Evolutionary conservation across 1,284 basidiomycete genomes (phyloP).

Genomic region (Exobasidium rhododendri): DNA sequence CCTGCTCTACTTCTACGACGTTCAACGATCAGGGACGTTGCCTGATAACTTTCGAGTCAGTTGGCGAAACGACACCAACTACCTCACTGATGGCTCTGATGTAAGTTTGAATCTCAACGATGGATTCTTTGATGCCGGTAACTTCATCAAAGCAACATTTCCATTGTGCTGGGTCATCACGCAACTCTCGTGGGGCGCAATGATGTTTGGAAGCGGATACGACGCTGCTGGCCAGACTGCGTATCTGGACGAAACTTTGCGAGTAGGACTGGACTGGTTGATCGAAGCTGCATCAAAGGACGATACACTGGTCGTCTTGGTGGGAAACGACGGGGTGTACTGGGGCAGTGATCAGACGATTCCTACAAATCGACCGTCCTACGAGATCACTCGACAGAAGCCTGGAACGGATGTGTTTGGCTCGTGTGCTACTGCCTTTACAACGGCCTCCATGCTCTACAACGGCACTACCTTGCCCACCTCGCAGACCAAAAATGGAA

Average conservation of each 20-base stretch:
- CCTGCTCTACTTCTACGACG: slow-evolving; percentile 83
- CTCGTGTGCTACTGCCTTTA: slow-evolving; percentile 75
- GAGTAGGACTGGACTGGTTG: slow-evolving; percentile 87
- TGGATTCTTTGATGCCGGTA: slow-evolving; percentile 82
- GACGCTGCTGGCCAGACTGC: slow-evolving; percentile 76
- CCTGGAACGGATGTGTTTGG: slow-evolving; percentile 88
- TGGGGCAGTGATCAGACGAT: slow-evolving; percentile 84
- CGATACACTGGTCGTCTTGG: slow-evolving; percentile 73
- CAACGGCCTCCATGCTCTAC: slow-evolving; percentile 78
- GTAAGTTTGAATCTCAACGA: slow-evolving; percentile 72
- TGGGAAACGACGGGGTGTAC: slow-evolving; percentile 69
- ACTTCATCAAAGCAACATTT: slow-evolving; percentile 69
- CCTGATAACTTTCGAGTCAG: slow-evolving; percentile 69
- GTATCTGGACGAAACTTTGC: slow-evolving; percentile 70
- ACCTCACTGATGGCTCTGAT: slow-evolving; percentile 71
- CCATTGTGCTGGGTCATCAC: slow-evolving; percentile 71
- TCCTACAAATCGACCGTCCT: slow-evolving; percentile 67
- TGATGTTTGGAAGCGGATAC: slow-evolving; percentile 78
- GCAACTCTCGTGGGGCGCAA: slow-evolving; percentile 80
- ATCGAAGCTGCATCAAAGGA: slow-evolving; percentile 80
- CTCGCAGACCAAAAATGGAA: slow-evolving; percentile 7
- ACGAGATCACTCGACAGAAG: slow-evolving; percentile 69
- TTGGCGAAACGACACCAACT: slow-evolving; percentile 83
- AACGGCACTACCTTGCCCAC: slow-evolving; percentile 59
- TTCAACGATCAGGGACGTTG: slow-evolving; percentile 75